Base-by-base conservation (phyloP, 2,329 filamentous ascomycete species). In the Bisporella sp. region DNA sequence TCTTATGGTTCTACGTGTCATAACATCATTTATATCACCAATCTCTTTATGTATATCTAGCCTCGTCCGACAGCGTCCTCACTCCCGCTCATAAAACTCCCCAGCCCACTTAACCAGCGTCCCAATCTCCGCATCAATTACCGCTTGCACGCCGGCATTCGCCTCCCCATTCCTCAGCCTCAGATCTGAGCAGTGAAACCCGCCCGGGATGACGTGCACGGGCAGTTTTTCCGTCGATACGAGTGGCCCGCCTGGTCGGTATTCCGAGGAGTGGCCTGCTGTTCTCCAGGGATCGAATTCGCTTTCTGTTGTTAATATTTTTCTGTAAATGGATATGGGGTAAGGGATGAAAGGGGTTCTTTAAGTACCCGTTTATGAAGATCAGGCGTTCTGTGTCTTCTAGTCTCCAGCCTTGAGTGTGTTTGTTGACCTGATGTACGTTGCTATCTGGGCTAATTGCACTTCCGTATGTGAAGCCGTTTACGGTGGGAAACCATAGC, bases 271-370 rank as follows among this genome's bases (percentile, higher is more conserved):
- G 0, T 83, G 72, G 4, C 73, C 73, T 0, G 74, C 71, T 4
- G 76, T 72, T 33, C 73, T 69, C 81, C 80, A 84, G 5, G 80
- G 81, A 60, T 84, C 81, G 49, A 69, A 77, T 62, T 79, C 64
- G 3, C 21, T 21, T 21, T 21, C 21, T 21, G 21, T 21, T 29
- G 41, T 57, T 40, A 56, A 49, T 42, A 29, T 31, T 13, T 44
- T 31, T 13, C 5, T 28, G 31, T 29, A 31, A 32, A 40, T n/a
- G 13, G 28, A 21, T 9, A 41, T 30, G 28, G 13, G 9, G 54
- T 64, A 33, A 62, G 70, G 21, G 21, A 21, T 21, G 21, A 21
- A 21, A 21, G 21, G 21, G 21, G 21, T 3, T 21, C 21, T 21
- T 21, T 3, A 21, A 21, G 21, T 21, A 21, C 66, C 75, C 80